Base-by-base conservation (phyloP, 2,329 filamentous ascomycete genomes). In the Monosporascus cannonballus region DNA sequence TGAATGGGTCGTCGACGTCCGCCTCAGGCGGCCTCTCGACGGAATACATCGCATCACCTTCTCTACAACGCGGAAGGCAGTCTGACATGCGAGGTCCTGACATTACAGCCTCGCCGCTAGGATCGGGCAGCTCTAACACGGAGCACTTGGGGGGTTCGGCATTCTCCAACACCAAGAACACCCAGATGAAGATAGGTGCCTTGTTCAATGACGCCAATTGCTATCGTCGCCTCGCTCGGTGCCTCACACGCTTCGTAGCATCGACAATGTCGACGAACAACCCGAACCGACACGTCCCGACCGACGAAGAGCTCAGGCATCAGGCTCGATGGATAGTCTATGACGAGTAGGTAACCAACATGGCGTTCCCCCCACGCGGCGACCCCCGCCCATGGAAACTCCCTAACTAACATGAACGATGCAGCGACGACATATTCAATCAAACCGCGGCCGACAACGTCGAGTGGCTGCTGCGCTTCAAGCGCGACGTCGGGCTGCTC, bases 401-500 rank as follows among this genome's bases (percentile, higher is more conserved):
- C 1, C 34, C 4, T 24, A 44, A 15, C 41, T 44, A 11, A 44
- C 41, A 25, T 44, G n/a, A 20, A 18, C 11, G 11, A 17, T 18
- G 15, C 45, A 82, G 79, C 52, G 82, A 85, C 52, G 82, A 85
- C 59, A 79, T 80, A 2, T 84, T 81, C 78, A 85, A 85, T 63
- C 78, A 83, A 59, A 85, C 82, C 0, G 79, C 80, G 1, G 81
- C 81, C 30, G 83, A 85, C 61, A 85, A 85, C 57, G 74, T 73
- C 1, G 81, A 85, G 65, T 86, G 83, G 83, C 72, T 86, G 14
- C 73, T 76, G 52, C 76, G 81, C 45, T 85, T 86, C 70, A 85
- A 86, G 65, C 75, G 80, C 11, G 75, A 81, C 47, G 73, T 71
- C 1, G 80, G 80, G 18, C 76, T 85, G 30, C 64, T 78, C 3